Base-by-base conservation (phyloP, 2,329 filamentous ascomycete species). In the Ceratocystis destructans region DNA sequence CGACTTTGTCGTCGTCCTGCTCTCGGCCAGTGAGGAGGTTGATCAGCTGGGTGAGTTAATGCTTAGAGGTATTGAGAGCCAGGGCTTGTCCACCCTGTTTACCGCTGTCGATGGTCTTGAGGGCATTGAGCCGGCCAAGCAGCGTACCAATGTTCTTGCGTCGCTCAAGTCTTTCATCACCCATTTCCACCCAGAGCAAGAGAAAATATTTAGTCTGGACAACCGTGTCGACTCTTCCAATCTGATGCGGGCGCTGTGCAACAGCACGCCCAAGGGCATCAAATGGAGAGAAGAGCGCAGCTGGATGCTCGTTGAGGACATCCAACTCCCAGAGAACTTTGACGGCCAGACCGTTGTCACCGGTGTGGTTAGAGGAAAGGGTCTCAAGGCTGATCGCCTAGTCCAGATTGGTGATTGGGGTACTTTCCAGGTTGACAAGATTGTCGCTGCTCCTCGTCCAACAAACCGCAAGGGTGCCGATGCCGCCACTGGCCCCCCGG, bases 331-430 rank as follows among this genome's bases (percentile, higher is more conserved):
- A 10, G 80, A 83, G 33, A 79, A 77, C 3, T 80, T 80, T 10
- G 79, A 80, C 0, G 80, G 83, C n/a, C 78, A 85, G 53, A 88
- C 90, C 7, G 78, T 92, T 6, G 73, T 99, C 53, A 95, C 90
- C 0, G 94, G 94, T 70, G 84, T 94, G 2, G 85, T 97, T 33
- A 83, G 94, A 72, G 94, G 94, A 44, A 89, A 86, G 73, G 87
- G 88, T 7, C 75, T 99, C 64, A 97, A 96, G 74, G 88, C 90
- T 3, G 91, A 99, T 74, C 85, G 94, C 67, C 79, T 99, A 50
- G 83, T 96, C 5, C 92, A 97, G 72, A 80, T 99, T 63, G 92
- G 92, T 50, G 92, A 96, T 69, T 96, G 90, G 89, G 94, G 94
- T 44, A 86, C 91, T 66, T 96, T 92, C 74, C 90, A 96, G 76